phyloP scores from a whole-genome alignment of 345 rosid genomes.

The Litchi chinensis region DNA sequence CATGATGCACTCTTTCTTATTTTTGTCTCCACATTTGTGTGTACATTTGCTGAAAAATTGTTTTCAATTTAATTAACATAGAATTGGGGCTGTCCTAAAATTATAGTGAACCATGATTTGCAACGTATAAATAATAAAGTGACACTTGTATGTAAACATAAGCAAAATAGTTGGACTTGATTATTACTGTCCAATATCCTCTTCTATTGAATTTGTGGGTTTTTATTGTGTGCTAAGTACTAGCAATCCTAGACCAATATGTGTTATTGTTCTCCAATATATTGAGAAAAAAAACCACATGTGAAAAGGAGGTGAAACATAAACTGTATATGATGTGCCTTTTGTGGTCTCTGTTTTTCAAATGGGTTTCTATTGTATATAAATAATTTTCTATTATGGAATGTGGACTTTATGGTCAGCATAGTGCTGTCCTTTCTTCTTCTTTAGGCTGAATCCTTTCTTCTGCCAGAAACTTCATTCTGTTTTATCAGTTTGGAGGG shows the following conservation, averaged over 20 bases:
- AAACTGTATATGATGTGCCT: not conserved
- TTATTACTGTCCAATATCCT: not conserved
- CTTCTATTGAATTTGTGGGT: not conserved
- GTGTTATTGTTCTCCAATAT: not conserved
- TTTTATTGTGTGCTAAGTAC: not conserved
- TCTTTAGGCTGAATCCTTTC: slow-evolving; percentile 2
- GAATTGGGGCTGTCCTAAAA: not conserved
- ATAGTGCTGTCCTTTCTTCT: not conserved
- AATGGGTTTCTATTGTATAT: slow-evolving; percentile 5
- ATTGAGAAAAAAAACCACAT: not conserved
- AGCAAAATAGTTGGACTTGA: not conserved
- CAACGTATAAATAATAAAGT: not conserved
- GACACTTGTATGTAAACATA: not conserved
- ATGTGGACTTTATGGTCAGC: not conserved
- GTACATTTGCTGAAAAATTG: not conserved
- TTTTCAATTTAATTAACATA: not conserved
- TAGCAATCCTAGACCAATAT: not conserved
- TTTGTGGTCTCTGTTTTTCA: not conserved
- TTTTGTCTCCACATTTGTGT: not conserved
- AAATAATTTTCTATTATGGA: not conserved
- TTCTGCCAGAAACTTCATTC: not conserved
- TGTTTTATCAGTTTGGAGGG: not conserved
- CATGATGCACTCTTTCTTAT: not conserved
- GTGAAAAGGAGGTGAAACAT: not conserved
- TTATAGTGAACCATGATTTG: not conserved